phyloP scores from a whole-genome alignment of 2,329 filamentous ascomycete genomes.

The Trichoderma polysporum region DNA sequence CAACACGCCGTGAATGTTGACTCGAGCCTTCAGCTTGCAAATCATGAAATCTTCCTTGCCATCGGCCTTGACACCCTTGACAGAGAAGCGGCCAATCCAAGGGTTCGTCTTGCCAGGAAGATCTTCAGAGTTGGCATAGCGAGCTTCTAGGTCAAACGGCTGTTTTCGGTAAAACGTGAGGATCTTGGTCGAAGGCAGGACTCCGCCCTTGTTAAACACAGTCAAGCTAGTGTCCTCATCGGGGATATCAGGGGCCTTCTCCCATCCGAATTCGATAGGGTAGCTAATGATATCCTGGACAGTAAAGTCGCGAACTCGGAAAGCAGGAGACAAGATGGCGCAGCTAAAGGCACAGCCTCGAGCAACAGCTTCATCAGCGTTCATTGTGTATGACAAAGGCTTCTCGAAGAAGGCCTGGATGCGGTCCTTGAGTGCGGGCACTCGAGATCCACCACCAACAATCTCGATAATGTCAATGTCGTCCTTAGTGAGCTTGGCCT shows the following conservation, averaged over 20 bases:
- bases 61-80: constrained; percentile 95
- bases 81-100: constrained; percentile 96
- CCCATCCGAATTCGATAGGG: constrained; percentile 98
- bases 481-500: constrained; percentile 85
- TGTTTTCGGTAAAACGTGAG: constrained; percentile 99
- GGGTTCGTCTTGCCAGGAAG: constrained; percentile 88
- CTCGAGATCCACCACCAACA: constrained; percentile 91
- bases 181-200: constrained; percentile 98
- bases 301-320: constrained; percentile 97
- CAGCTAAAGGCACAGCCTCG: constrained; percentile 97
- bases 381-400: constrained; percentile 89
- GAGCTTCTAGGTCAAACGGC: constrained; percentile 92
- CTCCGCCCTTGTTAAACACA: constrained; percentile 96
- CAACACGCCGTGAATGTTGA: constrained; percentile 94
- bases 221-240: constrained; percentile 97
- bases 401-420: constrained; percentile 93
- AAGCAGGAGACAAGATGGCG: constrained; percentile 93
- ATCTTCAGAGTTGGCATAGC: constrained; percentile 81
- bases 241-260: constrained; percentile 96
- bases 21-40: constrained; percentile 96
- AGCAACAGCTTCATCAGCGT: constrained; percentile 96
- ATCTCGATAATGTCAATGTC: constrained; percentile 94
- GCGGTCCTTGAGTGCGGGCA: constrained; percentile 86
- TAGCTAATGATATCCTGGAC: constrained; percentile 98
- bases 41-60: constrained; percentile 98